phyloP scores from a whole-genome alignment of 73 alveolate species.

The Stentor roeselii region DNA sequence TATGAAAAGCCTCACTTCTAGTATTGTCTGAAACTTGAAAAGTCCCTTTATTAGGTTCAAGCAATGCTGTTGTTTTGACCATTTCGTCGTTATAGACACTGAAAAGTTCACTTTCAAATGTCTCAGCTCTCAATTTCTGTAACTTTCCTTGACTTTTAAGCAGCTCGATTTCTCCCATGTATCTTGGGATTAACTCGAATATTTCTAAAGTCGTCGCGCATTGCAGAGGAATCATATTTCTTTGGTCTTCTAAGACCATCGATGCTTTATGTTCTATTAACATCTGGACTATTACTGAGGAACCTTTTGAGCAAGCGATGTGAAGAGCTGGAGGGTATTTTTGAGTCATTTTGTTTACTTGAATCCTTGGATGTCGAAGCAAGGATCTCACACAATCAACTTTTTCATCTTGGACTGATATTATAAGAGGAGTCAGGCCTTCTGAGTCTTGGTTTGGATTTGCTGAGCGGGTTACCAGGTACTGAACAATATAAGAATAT shows the following conservation, averaged over 20 bases:
- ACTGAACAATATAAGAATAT: constrained; percentile 52
- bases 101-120: constrained; percentile 7
- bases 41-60: background rate
- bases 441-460: background rate
- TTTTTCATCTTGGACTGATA: constrained; percentile 15
- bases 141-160: background rate
- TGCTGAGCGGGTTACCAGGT: constrained; percentile 28
- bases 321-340: background rate
- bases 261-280: constrained; percentile 42
- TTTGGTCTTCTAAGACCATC: constrained; percentile 39
- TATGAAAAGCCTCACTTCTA: background rate
- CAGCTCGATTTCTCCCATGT: constrained; percentile 38
- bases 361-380: background rate
- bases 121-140: background rate
- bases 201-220: constrained; percentile 49
- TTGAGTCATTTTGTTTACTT: constrained; percentile 12
- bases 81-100: background rate
- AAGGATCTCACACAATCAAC: background rate
- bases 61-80: background rate
- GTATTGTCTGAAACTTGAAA: background rate
- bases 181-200: constrained; percentile 47
- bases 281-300: background rate
- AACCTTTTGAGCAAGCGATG: background rate
- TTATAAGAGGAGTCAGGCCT: constrained; percentile 40
- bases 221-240: constrained; percentile 51